Evolutionary conservation across 2,329 filamentous ascomycete species (phyloP), one percentile per base, ranked within the genome.

Genomic region (Aspergillus sp.): DNA sequence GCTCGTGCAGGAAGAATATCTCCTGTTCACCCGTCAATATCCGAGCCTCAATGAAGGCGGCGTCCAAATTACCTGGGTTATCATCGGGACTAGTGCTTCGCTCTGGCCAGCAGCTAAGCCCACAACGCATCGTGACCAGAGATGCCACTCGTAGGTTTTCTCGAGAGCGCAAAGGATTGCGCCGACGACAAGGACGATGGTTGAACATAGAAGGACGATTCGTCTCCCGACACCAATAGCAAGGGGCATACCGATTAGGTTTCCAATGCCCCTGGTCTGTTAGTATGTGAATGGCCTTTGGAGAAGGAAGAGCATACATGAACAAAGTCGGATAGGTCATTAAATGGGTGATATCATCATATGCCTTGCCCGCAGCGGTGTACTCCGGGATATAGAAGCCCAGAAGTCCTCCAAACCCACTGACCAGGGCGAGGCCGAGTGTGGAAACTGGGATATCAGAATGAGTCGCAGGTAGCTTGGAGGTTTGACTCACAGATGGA

Each of bases 1-100:
- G 67, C 62, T 80, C 77, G 63, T 80, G 78, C 0, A 80, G 63
- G 57, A 80, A 80, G 61, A 77, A 77, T 11, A 79, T 69, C 54
- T 77, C 66, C 64, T 78, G 66, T 21, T 31, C 3, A 11, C 27
- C 27, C 3, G 27, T 31, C 3, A 31, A 31, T 31, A 31, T 9
- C 4, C 9, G 9, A 31, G 8, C 8, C 9, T 31, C 27, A 31
- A 31, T 11, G 8, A 4, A 31, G 27, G 9, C 4, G 3, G 9
- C 4, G 27, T 4, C 9, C 9, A 4, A 11, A 9, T 1, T 31
- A 31, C 27, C 27, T 31, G 27, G 27, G 64, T 66, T 33, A 79
- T 77, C 70, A 79, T 70, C 0, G 76, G 76, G 2, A 76, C 72
- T 3, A 79, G 64, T 3, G 76, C 75, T 57, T 79, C 76, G 50